Base-by-base conservation (phyloP, 164 flowering plant species). In the Stephania yunnanensis region DNA sequence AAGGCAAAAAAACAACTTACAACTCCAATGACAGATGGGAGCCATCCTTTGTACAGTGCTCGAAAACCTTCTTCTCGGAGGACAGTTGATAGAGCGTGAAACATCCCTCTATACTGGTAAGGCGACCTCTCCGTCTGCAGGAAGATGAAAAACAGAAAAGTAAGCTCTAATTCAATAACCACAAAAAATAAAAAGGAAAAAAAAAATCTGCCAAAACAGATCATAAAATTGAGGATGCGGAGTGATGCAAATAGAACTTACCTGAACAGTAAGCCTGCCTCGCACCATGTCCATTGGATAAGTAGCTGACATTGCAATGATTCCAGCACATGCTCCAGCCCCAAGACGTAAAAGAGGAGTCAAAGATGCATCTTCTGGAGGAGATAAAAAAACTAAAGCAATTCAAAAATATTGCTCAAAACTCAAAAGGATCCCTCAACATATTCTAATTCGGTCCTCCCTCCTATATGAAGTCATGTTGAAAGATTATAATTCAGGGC, bases 281-380 rank as follows among this genome's bases (percentile, higher is more conserved):
- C 99, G 91, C 25, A 90, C 99, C 99, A 95, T 84, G 83, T 93
- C 99, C 98, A 95, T 91, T 5, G 99, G 99, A 79, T 95, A 95
- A 58, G 99, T 95, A 48, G 99, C 97, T 36, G 99, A 95, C 98
- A 95, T 95, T 78, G 96, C 99, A 86, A 95, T 93, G 42, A 95
- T 95, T 79, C 99, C 99, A 86, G 99, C 99, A 88, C 93, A 91
- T 45, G 98, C 99, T 75, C 99, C 99, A 84, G 99, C 99, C 66
- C 94, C 99, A 80, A 95, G 97, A 42, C 99, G 94, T 72, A 95
- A 73, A 70, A 93, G 72, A 80, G 99, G 99, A 85, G 93, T 91
- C 48, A 95, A 92, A 65, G 87, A 76, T 45, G 96, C 98, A 84
- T 93, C 90, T 64, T 90, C 99, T 95, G 97, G 77, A 85, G 72